Evolutionary conservation across 805 yeast genomes (phyloP).

Genomic region (Torulaspora delbrueckii): DNA sequence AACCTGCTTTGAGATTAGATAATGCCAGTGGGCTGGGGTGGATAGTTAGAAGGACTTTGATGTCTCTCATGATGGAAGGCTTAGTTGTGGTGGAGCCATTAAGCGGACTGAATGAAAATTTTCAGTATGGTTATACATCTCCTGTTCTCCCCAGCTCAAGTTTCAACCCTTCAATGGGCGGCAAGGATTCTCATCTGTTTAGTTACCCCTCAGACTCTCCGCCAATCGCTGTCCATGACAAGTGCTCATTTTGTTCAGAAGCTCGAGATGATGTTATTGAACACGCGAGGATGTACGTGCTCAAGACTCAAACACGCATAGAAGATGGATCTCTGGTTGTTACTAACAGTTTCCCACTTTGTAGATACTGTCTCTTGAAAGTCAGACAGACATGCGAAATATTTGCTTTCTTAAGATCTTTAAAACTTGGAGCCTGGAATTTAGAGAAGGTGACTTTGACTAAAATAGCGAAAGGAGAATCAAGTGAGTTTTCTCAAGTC

Average conservation of each 20-base stretch:
- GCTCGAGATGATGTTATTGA: conserved; percentile 60
- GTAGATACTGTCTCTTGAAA: conserved; percentile 75
- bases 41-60: conserved; percentile 56
- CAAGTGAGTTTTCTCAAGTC: conserved; percentile 15
- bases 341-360: conserved; percentile 55
- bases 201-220: conserved; percentile 46
- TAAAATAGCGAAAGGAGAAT: conserved; percentile 16
- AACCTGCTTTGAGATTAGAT: conserved; percentile 62
- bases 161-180: neutral
- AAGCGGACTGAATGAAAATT: conserved; percentile 73
- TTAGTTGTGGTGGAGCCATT: conserved; percentile 81
- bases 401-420: conserved; percentile 66
- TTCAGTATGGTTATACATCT: conserved; percentile 38
- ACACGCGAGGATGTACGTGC: conserved; percentile 70
- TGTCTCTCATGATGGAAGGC: conserved; percentile 71
- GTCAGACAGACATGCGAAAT: conserved; percentile 80
- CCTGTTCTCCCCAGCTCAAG: conserved; percentile 5
- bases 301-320: conserved; percentile 44
- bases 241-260: conserved; percentile 87
- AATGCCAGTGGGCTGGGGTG: conserved; percentile 58
- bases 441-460: conserved; percentile 39
- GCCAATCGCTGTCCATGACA: conserved; percentile 68
- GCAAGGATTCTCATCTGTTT: conserved; percentile 37
- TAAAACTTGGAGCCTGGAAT: conserved; percentile 58
- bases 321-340: conserved; percentile 31